Conservation (phyloP, 352 stramenopile genomes). For the Phytophthora litchii region DNA sequence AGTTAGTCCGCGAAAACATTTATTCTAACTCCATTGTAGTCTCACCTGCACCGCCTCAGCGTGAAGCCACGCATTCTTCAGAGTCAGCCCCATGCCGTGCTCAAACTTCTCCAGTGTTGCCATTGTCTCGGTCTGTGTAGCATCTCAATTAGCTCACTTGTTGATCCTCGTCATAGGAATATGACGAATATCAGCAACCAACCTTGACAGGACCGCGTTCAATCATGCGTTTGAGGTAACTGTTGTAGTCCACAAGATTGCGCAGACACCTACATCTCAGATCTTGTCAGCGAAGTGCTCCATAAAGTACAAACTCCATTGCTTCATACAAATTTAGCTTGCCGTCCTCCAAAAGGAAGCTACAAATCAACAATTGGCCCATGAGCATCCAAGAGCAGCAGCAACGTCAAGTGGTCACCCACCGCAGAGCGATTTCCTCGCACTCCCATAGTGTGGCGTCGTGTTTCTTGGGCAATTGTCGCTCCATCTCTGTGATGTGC, state of each 20-base stretch:
- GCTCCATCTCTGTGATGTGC: constrained; percentile 91
- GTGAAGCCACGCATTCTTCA: constrained; percentile 92
- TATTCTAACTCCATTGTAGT: background rate
- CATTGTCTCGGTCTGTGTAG: constrained; percentile 61
- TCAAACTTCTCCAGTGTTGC: constrained; percentile 86
- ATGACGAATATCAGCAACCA: background rate
- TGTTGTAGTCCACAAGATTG: constrained; percentile 85
- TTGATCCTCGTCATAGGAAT: background rate
- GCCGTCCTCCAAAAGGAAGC: constrained; percentile 90
- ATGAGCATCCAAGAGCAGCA: background rate
- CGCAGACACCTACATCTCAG: constrained; percentile 61
- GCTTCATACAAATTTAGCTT: constrained; percentile 89
- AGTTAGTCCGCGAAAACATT: background rate
- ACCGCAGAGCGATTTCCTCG: constrained; percentile 86
- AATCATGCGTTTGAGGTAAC: constrained; percentile 71
- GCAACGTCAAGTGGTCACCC: background rate
- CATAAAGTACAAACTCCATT: background rate
- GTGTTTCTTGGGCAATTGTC: constrained; percentile 79
- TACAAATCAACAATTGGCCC: constrained; percentile 20
- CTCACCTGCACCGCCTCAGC: constrained; percentile 85
- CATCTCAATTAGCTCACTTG: background rate
- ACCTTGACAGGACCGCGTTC: constrained; percentile 75
- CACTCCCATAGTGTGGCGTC: constrained; percentile 92
- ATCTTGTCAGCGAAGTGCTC: background rate
- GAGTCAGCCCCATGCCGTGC: constrained; percentile 84